A percentile compares a stretch with the other conserved stretches of the same genome.
These are phyloP conservation scores for Pyracantha coccinea DNA, from an alignment of 331 rosid species.

Conservation along the genomic window DNA sequence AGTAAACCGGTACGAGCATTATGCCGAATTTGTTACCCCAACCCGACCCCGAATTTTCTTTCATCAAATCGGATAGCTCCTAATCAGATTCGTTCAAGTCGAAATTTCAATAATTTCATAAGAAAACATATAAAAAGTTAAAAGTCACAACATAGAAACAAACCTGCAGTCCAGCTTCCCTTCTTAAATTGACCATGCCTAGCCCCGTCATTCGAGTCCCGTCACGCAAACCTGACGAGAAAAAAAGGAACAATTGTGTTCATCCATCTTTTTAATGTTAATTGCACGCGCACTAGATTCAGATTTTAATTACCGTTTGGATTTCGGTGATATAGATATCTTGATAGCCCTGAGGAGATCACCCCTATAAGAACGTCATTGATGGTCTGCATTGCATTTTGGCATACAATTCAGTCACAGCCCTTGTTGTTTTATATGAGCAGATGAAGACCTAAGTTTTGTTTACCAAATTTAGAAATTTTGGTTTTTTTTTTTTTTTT, in stretches of 20 bases:
- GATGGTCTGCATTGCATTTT: not conserved
- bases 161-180: constrained; percentile 52
- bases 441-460: no score
- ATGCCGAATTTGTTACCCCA: constrained; percentile 94
- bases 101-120: not conserved
- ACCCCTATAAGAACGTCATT: constrained; percentile 80
- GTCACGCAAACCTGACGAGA: constrained; percentile 44
- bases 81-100: not conserved
- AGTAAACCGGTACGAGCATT: constrained; percentile 62
- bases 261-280: no score
- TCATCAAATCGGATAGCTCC: constrained; percentile 66
- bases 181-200: constrained; percentile 72
- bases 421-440: no score
- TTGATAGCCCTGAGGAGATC: constrained; percentile 73
- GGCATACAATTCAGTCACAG: no score
- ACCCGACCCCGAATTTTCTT: constrained; percentile 41
- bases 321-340: constrained; percentile 54
- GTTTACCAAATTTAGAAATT: no score
- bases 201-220: constrained; percentile 71
- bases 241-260: not conserved
- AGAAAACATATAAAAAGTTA: not conserved
- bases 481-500: no score
- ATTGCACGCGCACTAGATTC: no score
- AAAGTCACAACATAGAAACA: not conserved
- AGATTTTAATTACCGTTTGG: constrained; percentile 43